Conservation (phyloP, 2,329 filamentous ascomycete genomes). For the Xylaria hypoxylon region DNA sequence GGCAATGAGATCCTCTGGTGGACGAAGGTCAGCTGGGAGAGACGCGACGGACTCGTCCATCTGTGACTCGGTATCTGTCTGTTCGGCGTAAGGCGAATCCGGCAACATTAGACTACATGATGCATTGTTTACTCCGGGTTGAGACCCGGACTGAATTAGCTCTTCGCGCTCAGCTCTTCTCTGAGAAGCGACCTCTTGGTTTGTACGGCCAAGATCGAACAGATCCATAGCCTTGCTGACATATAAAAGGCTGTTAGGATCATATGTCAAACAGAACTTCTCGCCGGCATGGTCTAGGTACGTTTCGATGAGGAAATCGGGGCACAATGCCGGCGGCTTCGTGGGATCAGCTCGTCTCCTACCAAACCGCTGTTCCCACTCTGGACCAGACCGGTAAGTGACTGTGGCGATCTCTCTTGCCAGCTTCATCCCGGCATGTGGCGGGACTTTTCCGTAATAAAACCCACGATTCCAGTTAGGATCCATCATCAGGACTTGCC, state of each 20-base stretch:
- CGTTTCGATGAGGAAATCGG: conserved; percentile 97
- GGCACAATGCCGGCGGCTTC: conserved; percentile 92
- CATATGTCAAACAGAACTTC: conserved; percentile 97
- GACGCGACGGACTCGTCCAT: conserved; percentile 49
- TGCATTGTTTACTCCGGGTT: conserved; percentile 54
- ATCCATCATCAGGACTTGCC: conserved; percentile 99
- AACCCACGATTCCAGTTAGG: conserved; percentile 96
- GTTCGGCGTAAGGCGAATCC: conserved; percentile 86
- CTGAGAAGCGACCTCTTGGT: conserved; percentile 71
- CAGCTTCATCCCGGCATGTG: conserved; percentile 97
- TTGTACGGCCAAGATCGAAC: conserved; percentile 85
- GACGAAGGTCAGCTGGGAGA: conserved; percentile 57
- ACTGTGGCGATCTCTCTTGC: conserved; percentile 97
- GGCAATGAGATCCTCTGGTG: conserved; percentile 81
- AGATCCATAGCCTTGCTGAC: conserved; percentile 99
- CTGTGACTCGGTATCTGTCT: conserved; percentile 64
- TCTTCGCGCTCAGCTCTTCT: conserved; percentile 72
- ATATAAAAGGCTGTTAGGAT: conserved; percentile 94
- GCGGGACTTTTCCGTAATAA: conserved; percentile 89
- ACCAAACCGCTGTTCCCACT: conserved; percentile 97
- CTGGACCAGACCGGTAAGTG: conserved; percentile 94
- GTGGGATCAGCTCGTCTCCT: conserved; percentile 85
- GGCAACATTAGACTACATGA: conserved; percentile 86
- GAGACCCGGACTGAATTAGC: conserved; percentile 64
- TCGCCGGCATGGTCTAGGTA: conserved; percentile 98